phyloP scores from a whole-genome alignment of 2,329 filamentous ascomycete genomes.

The Cercospora sp. region DNA sequence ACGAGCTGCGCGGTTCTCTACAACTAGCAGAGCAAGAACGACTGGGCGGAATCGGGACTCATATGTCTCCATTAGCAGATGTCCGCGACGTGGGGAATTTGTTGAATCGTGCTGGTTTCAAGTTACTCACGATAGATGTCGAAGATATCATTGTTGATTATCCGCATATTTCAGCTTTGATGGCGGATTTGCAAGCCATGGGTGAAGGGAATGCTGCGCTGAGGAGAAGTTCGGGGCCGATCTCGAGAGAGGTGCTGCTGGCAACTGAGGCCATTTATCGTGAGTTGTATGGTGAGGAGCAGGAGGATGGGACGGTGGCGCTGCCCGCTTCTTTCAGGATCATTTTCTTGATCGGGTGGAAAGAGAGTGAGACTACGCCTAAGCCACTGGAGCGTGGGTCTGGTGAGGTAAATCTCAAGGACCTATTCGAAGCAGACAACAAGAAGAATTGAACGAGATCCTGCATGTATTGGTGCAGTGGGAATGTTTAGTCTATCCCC shows the following conservation, averaged over 20 bases:
- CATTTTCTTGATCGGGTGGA: constrained; percentile 99
- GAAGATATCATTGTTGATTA: constrained; percentile 97
- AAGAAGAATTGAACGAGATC: constrained; percentile 8
- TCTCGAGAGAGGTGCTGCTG: constrained; percentile 79
- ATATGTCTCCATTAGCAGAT: constrained; percentile 88
- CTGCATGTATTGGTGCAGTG: not conserved
- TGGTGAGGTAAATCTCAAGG: constrained; percentile 84
- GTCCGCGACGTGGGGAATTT: constrained; percentile 88
- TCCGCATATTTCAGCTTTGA: constrained; percentile 82
- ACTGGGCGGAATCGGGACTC: constrained; percentile 85
- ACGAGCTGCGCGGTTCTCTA: constrained; percentile 86
- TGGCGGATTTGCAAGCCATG: constrained; percentile 95
- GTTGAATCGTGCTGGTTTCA: constrained; percentile 84
- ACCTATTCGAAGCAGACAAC: constrained; percentile 61
- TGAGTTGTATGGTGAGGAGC: constrained; percentile 74
- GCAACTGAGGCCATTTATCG: constrained; percentile 88
- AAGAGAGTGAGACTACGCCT: constrained; percentile 74
- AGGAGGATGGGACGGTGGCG: constrained; percentile 62
- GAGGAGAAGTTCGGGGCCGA: constrained; percentile 73
- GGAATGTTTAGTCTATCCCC: no score
- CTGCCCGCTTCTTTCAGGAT: constrained; percentile 86
- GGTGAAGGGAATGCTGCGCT: constrained; percentile 89
- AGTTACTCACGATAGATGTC: constrained; percentile 92
- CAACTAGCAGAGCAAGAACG: constrained; percentile 91
- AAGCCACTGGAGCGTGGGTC: constrained; percentile 80